Conservation (phyloP, 2,329 filamentous ascomycete genomes). For the Colletotrichum scovillei region DNA sequence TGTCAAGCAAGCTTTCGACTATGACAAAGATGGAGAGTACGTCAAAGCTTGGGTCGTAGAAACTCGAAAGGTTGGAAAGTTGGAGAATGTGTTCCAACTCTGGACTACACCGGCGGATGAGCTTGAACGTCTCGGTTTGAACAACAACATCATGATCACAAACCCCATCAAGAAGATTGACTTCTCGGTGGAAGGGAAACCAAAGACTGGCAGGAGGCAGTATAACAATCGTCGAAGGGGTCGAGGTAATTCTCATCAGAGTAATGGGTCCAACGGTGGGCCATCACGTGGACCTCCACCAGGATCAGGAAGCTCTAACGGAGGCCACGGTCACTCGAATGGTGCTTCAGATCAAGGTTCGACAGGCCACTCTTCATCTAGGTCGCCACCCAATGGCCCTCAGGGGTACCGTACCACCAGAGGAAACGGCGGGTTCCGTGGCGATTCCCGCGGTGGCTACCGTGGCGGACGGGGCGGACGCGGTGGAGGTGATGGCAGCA, state of each 20-base stretch:
- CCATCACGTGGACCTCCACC: slow-evolving; percentile 10
- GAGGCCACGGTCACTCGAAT: not conserved
- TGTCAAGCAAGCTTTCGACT: slow-evolving; percentile 83
- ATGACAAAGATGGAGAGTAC: slow-evolving; percentile 77
- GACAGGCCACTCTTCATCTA: not conserved
- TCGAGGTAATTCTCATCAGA: slow-evolving; percentile 24
- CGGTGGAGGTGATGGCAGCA: not conserved
- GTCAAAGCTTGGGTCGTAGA: slow-evolving; percentile 81
- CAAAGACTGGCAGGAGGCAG: slow-evolving; percentile 48
- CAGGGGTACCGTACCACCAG: slow-evolving; percentile 26
- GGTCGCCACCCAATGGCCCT: slow-evolving; percentile 11
- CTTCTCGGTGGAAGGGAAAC: slow-evolving; percentile 68
- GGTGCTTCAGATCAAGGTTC: not conserved
- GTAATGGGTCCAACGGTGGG: slow-evolving; percentile 4
- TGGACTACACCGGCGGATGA: slow-evolving; percentile 73
- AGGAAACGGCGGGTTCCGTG: slow-evolving; percentile 14
- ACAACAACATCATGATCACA: slow-evolving; percentile 72
- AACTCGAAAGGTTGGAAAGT: slow-evolving; percentile 62
- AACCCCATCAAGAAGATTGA: slow-evolving; percentile 74
- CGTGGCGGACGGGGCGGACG: slow-evolving; percentile 21
- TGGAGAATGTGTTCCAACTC: slow-evolving; percentile 75
- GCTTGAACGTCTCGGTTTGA: slow-evolving; percentile 66
- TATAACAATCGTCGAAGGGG: slow-evolving; percentile 44
- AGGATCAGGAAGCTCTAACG: not conserved
- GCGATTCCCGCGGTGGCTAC: slow-evolving; percentile 16